Percentiles rank a stretch among this genome's conserved stretches.
Evolutionary conservation across 1,139 yeast genomes (phyloP).

Genomic region (Kazachstania sp.): DNA sequence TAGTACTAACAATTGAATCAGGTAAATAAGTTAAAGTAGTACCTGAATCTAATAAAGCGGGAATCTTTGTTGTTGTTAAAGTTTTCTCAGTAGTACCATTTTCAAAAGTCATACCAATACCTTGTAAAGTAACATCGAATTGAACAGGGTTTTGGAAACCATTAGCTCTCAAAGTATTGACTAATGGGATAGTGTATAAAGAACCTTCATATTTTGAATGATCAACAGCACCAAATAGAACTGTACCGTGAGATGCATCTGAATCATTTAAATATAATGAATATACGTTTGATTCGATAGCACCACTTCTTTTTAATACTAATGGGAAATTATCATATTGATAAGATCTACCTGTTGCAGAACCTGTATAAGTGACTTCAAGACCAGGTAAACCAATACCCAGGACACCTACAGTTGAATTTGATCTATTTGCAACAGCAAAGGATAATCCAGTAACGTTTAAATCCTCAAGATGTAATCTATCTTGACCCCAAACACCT

Average conservation of each 20-base stretch:
- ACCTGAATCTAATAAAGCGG: slow-evolving; percentile 45
- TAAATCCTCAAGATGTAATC: slow-evolving; percentile 35
- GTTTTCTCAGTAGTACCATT: slow-evolving; percentile 21
- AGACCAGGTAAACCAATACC: slow-evolving; percentile 53
- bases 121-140: slow-evolving; percentile 39
- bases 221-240: slow-evolving; percentile 54
- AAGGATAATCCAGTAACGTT: slow-evolving; percentile 40
- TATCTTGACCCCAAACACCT: slow-evolving; percentile 56
- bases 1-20: slow-evolving; percentile 18
- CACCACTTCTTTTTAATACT: slow-evolving; percentile 44
- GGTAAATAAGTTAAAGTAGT: slow-evolving; percentile 41
- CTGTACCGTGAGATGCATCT: slow-evolving; percentile 36
- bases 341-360: slow-evolving; percentile 6
- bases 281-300: slow-evolving; percentile 46
- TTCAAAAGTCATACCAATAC: slow-evolving; percentile 32
- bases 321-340: slow-evolving; percentile 43
- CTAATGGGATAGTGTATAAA: slow-evolving; percentile 36
- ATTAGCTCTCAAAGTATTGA: slow-evolving; percentile 33
- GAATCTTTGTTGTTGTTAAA: slow-evolving; percentile 25
- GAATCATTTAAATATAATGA: slow-evolving; percentile 43
- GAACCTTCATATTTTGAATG: slow-evolving; percentile 36
- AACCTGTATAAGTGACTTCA: slow-evolving; percentile 38
- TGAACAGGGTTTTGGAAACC: slow-evolving; percentile 32
- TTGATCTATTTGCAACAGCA: slow-evolving; percentile 50
- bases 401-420: slow-evolving; percentile 48